Percentiles rank a stretch among this genome's conserved stretches.
phyloP scores from a whole-genome alignment of 805 yeast genomes.

The Candida rishiriensis region DNA sequence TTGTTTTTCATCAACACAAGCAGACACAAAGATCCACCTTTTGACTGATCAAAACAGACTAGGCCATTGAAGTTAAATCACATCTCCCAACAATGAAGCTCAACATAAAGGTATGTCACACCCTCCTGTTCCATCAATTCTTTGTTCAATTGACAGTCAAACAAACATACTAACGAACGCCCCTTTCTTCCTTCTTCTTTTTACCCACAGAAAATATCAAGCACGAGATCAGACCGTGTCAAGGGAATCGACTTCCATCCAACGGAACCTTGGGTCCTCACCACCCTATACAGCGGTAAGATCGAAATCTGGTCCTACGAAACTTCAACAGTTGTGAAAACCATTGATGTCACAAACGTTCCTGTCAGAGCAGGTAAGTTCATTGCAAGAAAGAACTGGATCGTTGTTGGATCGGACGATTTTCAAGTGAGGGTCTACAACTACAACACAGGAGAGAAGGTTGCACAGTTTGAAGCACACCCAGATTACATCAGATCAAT shows the following conservation, averaged over 20 bases:
- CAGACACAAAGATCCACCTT: too few relatives aligned
- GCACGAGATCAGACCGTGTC: constrained; percentile 92
- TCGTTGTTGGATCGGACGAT: constrained; percentile 94
- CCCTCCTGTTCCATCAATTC: background rate
- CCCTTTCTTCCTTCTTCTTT: background rate
- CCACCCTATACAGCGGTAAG: constrained; percentile 86
- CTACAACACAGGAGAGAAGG: constrained; percentile 91
- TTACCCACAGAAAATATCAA: constrained; percentile 63
- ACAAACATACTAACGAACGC: constrained; percentile 2
- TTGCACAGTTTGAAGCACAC: constrained; percentile 95
- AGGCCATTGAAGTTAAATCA: background rate
- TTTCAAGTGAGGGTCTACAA: constrained; percentile 91
- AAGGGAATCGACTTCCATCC: constrained; percentile 98
- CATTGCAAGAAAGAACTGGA: constrained; percentile 95
- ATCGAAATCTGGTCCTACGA: constrained; percentile 94
- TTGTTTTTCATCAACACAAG: background rate
- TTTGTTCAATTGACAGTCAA: background rate
- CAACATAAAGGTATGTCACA: constrained; percentile 39
- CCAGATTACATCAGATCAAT: constrained; percentile 93
- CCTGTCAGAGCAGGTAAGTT: constrained; percentile 96
- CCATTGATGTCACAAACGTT: constrained; percentile 90
- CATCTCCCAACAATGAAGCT: constrained; percentile 37
- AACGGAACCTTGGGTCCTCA: constrained; percentile 92
- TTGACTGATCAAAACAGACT: too few relatives aligned
- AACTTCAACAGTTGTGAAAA: constrained; percentile 74